Evolutionary conservation across 805 yeast genomes (phyloP).

Genomic region (Teunomyces lycoperdinae): DNA sequence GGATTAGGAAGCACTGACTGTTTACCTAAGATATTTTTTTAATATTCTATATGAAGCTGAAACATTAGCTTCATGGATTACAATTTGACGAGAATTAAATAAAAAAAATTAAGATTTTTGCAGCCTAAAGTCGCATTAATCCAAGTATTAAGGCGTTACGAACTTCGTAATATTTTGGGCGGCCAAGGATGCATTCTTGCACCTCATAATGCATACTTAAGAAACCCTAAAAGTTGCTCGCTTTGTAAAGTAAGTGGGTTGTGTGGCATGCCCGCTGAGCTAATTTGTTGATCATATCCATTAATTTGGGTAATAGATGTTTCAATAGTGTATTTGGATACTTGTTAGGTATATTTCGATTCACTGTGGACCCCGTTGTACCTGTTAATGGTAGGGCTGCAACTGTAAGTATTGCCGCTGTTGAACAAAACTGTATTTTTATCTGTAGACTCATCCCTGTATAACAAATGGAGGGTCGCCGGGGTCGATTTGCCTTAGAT

Average conservation of each 20-base stretch:
- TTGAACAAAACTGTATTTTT: too few relatives aligned
- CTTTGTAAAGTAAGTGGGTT: background rate
- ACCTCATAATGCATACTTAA: background rate
- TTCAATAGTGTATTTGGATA: background rate
- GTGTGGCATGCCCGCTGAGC: background rate
- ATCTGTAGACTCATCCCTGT: too few relatives aligned
- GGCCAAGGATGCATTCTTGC: background rate
- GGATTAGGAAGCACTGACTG: background rate
- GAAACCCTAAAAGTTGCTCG: background rate
- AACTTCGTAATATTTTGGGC: background rate
- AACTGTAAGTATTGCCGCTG: too few relatives aligned
- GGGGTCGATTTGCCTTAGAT: too few relatives aligned
- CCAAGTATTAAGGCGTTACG: too few relatives aligned
- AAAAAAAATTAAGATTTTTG: background rate
- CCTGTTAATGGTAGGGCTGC: too few relatives aligned
- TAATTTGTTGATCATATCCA: background rate
- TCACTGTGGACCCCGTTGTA: too few relatives aligned
- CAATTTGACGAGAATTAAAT: background rate
- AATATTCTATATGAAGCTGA: background rate
- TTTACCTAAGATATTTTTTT: background rate
- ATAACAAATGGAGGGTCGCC: too few relatives aligned
- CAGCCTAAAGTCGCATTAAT: background rate
- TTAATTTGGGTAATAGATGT: background rate
- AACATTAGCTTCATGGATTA: background rate
- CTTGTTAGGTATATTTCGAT: too few relatives aligned